Percentiles rank a stretch among this genome's conserved stretches.
These are phyloP conservation scores for Leucaena leucocephala DNA, from an alignment of 306 rosid genomes.

Conservation along the genomic window DNA sequence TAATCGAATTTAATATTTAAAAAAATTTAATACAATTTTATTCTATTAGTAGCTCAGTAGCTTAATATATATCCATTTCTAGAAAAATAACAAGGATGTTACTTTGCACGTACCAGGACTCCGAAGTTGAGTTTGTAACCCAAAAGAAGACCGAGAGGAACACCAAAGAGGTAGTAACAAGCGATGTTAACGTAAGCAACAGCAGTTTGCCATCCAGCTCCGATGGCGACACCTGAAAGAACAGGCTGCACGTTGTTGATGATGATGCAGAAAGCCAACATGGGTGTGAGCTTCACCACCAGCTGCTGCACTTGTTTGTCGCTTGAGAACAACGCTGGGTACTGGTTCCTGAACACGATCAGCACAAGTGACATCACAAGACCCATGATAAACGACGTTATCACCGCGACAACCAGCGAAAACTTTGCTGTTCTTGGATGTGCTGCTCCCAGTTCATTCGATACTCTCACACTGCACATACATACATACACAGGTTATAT, in stretches of 20 bases:
- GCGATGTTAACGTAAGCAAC: constrained; percentile 18
- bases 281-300: neutral
- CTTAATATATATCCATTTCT: too few relatives aligned
- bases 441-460: constrained; percentile 12
- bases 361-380: neutral
- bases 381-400: neutral
- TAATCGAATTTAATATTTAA: too few relatives aligned
- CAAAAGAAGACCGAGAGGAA: constrained; percentile 10
- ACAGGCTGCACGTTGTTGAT: constrained; percentile 25
- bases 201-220: constrained; percentile 19
- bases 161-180: constrained; percentile 20
- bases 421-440: constrained; percentile 26
- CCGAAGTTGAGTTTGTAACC: neutral
- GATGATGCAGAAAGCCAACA: constrained; percentile 8
- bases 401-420: constrained; percentile 17
- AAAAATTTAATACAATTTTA: too few relatives aligned
- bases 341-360: neutral
- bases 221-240: constrained; percentile 17
- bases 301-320: neutral
- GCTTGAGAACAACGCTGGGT: neutral
- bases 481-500: neutral
- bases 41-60: too few relatives aligned
- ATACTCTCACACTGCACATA: constrained; percentile 17
- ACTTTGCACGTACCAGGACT: neutral
- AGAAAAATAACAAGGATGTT: too few relatives aligned